Conservation (phyloP, 2,329 filamentous ascomycete species). For the Acephala macrosclerotiorum region DNA sequence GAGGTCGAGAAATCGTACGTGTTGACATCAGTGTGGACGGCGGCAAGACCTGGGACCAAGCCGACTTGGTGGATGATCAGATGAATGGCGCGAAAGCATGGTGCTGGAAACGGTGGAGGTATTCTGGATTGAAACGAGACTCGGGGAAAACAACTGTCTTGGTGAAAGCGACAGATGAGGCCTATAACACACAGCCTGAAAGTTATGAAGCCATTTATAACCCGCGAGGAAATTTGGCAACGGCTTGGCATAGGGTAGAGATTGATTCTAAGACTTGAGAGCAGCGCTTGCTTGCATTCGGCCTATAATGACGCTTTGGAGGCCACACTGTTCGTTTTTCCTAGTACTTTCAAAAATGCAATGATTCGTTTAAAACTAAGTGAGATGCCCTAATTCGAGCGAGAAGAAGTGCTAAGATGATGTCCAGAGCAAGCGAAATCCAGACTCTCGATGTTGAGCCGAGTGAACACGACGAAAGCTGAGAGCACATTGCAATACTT, state of each 20-base stretch:
- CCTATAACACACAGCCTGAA: conserved; percentile 4
- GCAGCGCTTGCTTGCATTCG: not conserved
- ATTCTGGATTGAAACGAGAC: conserved; percentile 2
- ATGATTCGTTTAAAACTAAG: too few relatives aligned
- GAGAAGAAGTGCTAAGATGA: too few relatives aligned
- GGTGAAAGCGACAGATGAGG: conserved; percentile 6
- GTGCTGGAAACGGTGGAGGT: conserved; percentile 6
- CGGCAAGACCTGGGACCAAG: conserved; percentile 50
- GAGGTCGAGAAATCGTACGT: conserved; percentile 55
- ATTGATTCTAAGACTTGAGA: conserved; percentile 3
- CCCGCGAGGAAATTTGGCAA: conserved; percentile 1
- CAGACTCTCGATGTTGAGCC: too few relatives aligned
- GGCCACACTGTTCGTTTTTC: too few relatives aligned
- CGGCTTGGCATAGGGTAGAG: conserved; percentile 8
- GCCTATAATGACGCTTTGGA: not conserved
- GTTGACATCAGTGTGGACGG: conserved; percentile 57
- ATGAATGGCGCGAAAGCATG: not conserved
- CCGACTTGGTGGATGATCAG: not conserved
- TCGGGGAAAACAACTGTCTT: not conserved
- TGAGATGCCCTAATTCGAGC: too few relatives aligned
- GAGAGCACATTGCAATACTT: too few relatives aligned
- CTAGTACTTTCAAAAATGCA: too few relatives aligned
- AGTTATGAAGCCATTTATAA: conserved; percentile 10
- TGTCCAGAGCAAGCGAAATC: too few relatives aligned
- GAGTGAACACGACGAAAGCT: too few relatives aligned